Base-by-base conservation (phyloP, 345 rosid species). In the Moricandia moricandioides region DNA sequence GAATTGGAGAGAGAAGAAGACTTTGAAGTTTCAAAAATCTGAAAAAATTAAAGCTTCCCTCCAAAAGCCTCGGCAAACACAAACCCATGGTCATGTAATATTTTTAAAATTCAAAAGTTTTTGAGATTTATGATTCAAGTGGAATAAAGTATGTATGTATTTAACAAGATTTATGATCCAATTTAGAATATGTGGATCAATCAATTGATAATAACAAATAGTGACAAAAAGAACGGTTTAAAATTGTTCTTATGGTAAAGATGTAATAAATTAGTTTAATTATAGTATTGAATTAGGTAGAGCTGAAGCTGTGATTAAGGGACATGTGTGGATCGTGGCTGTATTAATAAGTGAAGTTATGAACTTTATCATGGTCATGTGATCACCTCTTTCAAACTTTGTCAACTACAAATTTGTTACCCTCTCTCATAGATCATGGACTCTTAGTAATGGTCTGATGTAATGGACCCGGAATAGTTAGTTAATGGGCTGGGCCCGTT, bases 51-150 rank as follows among this genome's bases (percentile, higher is more conserved):
- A 65, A 62, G 11, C 51, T 65, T 72, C 81, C 81, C 81, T 78
- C 81, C 77, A 66, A 66, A 66, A 49, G 13, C 73, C 62, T 78
- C 73, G 77, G 37, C 1, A 60, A 21, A 17, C 12, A 66, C 73
- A 66, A 65, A 21, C 57, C 17, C 0, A 45, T 45, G 49, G 14
- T n/a, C 49, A 12, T 40, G 49, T 45, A 45, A 45, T 45, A 45
- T 45, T 29, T 29, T 29, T 2, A 29, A 29, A 29, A 29, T 29
- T 29, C 24, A 21, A 29, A 45, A 45, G 17, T 40, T 40, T 21
- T 40, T 40, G 6, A 40, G 49, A 40, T 40, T 4, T 40, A 40
- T 40, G 49, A 40, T 40, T 4, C 14, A 40, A 40, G 14, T 40
- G 49, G 49, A 40, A 40, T 40, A 3, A 3, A 39, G 45, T 39